Conservation (phyloP, 2,329 filamentous ascomycete genomes). For the Paracamarosporium sp. region DNA sequence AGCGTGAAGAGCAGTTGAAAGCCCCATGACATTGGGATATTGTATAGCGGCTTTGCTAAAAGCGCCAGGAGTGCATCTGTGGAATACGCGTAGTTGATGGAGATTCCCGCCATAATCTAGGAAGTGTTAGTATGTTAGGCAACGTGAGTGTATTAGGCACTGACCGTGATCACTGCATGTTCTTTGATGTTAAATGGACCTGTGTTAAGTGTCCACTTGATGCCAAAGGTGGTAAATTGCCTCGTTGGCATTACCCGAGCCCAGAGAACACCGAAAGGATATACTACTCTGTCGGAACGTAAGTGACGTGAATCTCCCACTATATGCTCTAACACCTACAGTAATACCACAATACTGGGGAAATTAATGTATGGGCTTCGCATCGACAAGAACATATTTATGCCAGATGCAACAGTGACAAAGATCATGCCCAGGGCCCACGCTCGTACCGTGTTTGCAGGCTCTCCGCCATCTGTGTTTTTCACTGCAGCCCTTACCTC, state of each 20-base stretch:
- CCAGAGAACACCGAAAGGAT: slow-evolving; percentile 69
- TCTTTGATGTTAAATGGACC: slow-evolving; percentile 76
- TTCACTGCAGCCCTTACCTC: slow-evolving; percentile 52
- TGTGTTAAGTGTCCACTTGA: slow-evolving; percentile 66
- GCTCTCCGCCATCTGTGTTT: slow-evolving; percentile 52
- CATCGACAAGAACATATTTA: slow-evolving; percentile 69
- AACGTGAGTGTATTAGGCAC: background rate
- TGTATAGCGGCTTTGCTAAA: slow-evolving; percentile 64
- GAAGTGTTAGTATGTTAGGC: background rate
- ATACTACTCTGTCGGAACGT: slow-evolving; percentile 53
- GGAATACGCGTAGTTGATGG: slow-evolving; percentile 68
- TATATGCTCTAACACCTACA: slow-evolving; percentile 40
- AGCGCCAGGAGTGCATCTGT: slow-evolving; percentile 76
- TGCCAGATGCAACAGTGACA: slow-evolving; percentile 50
- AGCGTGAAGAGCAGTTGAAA: slow-evolving; percentile 72
- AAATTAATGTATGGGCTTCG: slow-evolving; percentile 68
- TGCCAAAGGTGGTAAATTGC: slow-evolving; percentile 60
- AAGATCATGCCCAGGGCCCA: slow-evolving; percentile 56
- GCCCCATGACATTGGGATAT: slow-evolving; percentile 69
- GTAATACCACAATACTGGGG: slow-evolving; percentile 67
- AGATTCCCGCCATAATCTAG: slow-evolving; percentile 65
- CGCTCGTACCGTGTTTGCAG: slow-evolving; percentile 53
- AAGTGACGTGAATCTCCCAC: background rate
- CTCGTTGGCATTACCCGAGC: slow-evolving; percentile 61
- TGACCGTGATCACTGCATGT: slow-evolving; percentile 64